Evolutionary conservation across 139 green algal genomes (phyloP).

Genomic region (Deuterostichococcus epilithicus): DNA sequence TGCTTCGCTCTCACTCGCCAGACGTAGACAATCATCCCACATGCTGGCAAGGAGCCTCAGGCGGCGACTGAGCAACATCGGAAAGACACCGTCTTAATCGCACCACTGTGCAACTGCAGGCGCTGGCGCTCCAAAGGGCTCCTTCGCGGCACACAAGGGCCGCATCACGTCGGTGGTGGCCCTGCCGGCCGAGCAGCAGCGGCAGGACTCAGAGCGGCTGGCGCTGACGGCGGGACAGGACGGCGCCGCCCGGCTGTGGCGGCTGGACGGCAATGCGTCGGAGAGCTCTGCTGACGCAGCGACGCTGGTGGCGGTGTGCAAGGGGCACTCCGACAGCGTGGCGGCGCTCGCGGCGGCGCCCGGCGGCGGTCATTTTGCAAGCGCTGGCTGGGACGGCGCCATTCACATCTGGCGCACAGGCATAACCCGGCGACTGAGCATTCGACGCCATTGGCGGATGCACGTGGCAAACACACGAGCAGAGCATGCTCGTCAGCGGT

Average conservation of each 20-base stretch:
- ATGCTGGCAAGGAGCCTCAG: too few species aligned
- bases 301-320: conserved; percentile 32
- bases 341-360: conserved; percentile 49
- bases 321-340: conserved; percentile 60
- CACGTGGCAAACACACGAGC: too few species aligned
- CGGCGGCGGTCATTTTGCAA: conserved; percentile 37
- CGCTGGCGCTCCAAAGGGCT: background rate
- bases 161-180: conserved; percentile 23
- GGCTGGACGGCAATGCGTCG: background rate
- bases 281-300: background rate
- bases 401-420: conserved; percentile 68
- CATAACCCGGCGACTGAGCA: conserved; percentile 50
- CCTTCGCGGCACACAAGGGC: conserved; percentile 30
- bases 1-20: conserved; percentile 28
- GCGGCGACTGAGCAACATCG: too few species aligned
- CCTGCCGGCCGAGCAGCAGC: conserved; percentile 14
- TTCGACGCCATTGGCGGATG: background rate
- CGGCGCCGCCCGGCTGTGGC: conserved; percentile 22
- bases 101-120: conserved; percentile 13
- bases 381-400: conserved; percentile 65
- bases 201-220: background rate
- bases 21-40: conserved; percentile 14
- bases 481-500: too few species aligned
- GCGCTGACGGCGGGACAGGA: conserved; percentile 16
- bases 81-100: too few species aligned